Evolutionary conservation across 148 eudicot genomes (phyloP), one percentile per base, ranked within the genome.

Genomic region (Vaccinium vitisidaea): DNA sequence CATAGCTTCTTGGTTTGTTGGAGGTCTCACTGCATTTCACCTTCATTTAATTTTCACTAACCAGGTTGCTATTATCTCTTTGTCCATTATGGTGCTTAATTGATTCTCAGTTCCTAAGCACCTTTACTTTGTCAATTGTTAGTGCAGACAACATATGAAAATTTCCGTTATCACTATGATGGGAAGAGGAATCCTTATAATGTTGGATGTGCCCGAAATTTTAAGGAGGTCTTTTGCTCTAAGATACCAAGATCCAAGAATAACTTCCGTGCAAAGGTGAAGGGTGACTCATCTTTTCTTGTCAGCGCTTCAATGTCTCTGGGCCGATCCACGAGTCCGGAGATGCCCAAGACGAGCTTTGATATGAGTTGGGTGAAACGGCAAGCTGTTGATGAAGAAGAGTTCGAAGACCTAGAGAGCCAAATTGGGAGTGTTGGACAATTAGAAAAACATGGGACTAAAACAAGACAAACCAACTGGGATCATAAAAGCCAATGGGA

Each of bases 11-110:
- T 87, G 90, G 91, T 89, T 91, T 76, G 90, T 89, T 46, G 92
- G 92, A 21, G 92, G 91, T 50, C 92, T 91, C 85, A 87, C 90
- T 25, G 78, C 77, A 19, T 91, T 87, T 73, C 92, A 91, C 82
- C 81, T 91, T 13, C 88, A 91, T 59, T 82, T 91, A 19, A 88
- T 91, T 54, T n/a, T 65, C 58, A 86, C 85, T 58, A 89, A 91
- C 85, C 89, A 89, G 91, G 93, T 91, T 21, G 46, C 73, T 61
- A 54, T 65, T 53, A 79, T 84, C 52, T 61, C 77, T 49, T 52
- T 32, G 21, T 21, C 52, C 54, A 52, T 52, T 54, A 21, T 0
- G 21, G 79, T 14, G n/a, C 36, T 32, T 21, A 19, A 4, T 54
- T 73, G 61, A 11, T 19, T 27, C 63, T 46, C 32, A 36, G 9